phyloP scores from a whole-genome alignment of 129 eudicot species.

The Tagetes patula region DNA sequence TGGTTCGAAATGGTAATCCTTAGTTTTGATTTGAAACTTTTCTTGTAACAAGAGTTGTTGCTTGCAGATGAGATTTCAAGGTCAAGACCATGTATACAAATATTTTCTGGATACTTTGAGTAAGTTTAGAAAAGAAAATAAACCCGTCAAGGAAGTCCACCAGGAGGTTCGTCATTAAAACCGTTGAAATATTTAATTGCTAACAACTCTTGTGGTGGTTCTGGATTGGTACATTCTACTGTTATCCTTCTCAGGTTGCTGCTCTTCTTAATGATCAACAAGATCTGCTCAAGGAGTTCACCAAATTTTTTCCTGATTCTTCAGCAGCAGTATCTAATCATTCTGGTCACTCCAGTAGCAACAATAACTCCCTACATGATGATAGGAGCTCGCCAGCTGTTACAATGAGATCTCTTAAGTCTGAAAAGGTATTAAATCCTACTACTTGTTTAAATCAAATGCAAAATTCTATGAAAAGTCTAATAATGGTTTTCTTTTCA shows the following conservation, averaged over 20 bases:
- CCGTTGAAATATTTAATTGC: not conserved
- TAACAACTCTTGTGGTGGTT: not conserved
- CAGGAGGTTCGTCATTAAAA: constrained; percentile 54
- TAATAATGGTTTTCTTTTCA: constrained; percentile 15
- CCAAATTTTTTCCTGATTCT: constrained; percentile 69
- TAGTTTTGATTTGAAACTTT: not conserved
- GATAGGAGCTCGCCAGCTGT: constrained; percentile 47
- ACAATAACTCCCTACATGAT: constrained; percentile 37
- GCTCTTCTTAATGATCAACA: constrained; percentile 71
- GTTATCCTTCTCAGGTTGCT: constrained; percentile 58
- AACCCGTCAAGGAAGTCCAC: constrained; percentile 65
- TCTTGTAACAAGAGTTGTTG: constrained; percentile 21
- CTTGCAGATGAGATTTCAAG: constrained; percentile 83
- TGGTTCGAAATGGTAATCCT: constrained; percentile 4
- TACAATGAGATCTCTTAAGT: constrained; percentile 30
- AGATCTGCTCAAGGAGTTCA: constrained; percentile 81
- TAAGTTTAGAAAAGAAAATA: constrained; percentile 65
- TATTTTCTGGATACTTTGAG: constrained; percentile 80
- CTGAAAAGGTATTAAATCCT: constrained; percentile 49
- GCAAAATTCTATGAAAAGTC: constrained; percentile 19
- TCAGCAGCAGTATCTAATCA: constrained; percentile 46
- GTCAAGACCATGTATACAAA: constrained; percentile 83
- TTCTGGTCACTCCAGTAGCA: constrained; percentile 49
- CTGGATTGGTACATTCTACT: constrained; percentile 19
- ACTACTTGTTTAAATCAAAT: constrained; percentile 12